Conservation (phyloP, 495 filamentous ascomycete species). For the Ramalina peruviana region DNA sequence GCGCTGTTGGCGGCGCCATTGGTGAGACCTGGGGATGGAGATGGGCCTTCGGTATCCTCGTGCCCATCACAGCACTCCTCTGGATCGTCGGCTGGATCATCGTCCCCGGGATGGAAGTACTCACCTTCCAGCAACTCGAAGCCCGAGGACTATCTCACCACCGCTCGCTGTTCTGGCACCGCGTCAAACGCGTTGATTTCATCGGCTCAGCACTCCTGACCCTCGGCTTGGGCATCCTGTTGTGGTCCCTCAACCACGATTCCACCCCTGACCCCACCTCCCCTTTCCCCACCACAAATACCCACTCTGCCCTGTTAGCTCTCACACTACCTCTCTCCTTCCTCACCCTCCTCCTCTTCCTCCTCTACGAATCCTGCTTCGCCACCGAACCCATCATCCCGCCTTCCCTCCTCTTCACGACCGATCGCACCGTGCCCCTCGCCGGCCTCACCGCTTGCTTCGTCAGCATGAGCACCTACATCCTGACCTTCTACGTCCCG, state of each 20-base stretch:
- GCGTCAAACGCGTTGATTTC: conserved; percentile 58
- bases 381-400: conserved; percentile 74
- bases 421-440: conserved; percentile 52
- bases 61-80: conserved; percentile 32
- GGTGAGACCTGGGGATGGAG: conserved; percentile 63
- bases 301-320: conserved; percentile 46
- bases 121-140: conserved; percentile 41
- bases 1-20: conserved; percentile 65
- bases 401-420: conserved; percentile 48
- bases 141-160: conserved; percentile 47
- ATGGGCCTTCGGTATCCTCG: conserved; percentile 69
- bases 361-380: conserved; percentile 50
- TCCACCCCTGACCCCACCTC: conserved; percentile 50
- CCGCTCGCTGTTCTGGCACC: neutral
- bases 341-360: conserved; percentile 38
- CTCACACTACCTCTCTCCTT: conserved; percentile 50
- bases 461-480: conserved; percentile 35
- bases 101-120: conserved; percentile 30
- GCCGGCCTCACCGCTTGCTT: conserved; percentile 73
- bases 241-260: conserved; percentile 54
- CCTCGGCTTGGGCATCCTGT: conserved; percentile 50
- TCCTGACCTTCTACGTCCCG: conserved; percentile 61
- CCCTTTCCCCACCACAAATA: conserved; percentile 54
- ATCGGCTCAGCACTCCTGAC: conserved; percentile 56
- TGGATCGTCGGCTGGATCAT: conserved; percentile 39